Evolutionary conservation across 768 basidiomycete genomes (phyloP).

Genomic region (Tylopilus vinaceipallidus): DNA sequence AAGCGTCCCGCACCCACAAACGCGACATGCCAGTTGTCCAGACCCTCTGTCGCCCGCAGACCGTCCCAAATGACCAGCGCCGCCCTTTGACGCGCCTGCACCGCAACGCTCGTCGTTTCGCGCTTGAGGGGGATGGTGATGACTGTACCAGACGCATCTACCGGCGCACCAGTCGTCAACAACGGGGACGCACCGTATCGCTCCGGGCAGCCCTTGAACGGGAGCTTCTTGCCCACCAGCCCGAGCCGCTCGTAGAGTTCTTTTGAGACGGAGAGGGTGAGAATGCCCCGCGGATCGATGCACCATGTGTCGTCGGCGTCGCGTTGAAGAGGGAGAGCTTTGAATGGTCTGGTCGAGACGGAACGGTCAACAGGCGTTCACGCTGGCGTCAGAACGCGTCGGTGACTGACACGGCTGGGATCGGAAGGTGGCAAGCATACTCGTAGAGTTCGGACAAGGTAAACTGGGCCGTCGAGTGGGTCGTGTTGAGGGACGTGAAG

Average conservation of each 20-base stretch:
- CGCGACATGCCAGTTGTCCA: slow-evolving; percentile 45
- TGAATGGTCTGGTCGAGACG: slow-evolving; percentile 33
- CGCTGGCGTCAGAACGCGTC: neutral
- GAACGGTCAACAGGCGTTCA: neutral
- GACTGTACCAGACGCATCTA: slow-evolving; percentile 32
- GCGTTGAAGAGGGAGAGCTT: slow-evolving; percentile 33
- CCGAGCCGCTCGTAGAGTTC: slow-evolving; percentile 61
- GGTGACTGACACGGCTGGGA: slow-evolving; percentile 13
- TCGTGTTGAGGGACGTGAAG: slow-evolving; percentile 41
- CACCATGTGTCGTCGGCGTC: slow-evolving; percentile 63
- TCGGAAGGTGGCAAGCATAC: slow-evolving; percentile 29
- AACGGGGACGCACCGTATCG: slow-evolving; percentile 42
- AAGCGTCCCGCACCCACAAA: slow-evolving; percentile 31
- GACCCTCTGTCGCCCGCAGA: slow-evolving; percentile 33
- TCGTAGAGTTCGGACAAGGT: slow-evolving; percentile 45
- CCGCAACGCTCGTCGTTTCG: slow-evolving; percentile 35
- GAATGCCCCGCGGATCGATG: slow-evolving; percentile 57
- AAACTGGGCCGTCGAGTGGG: slow-evolving; percentile 44
- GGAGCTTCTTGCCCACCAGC: slow-evolving; percentile 51
- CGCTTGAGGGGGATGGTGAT: slow-evolving; percentile 46
- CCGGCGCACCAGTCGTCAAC: too few species aligned
- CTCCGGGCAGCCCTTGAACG: slow-evolving; percentile 50
- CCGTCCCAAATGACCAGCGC: slow-evolving; percentile 53
- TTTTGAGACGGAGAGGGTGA: slow-evolving; percentile 57
- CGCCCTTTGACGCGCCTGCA: slow-evolving; percentile 37